phyloP scores from a whole-genome alignment of 495 filamentous ascomycete genomes.

The Daldinia loculata region DNA sequence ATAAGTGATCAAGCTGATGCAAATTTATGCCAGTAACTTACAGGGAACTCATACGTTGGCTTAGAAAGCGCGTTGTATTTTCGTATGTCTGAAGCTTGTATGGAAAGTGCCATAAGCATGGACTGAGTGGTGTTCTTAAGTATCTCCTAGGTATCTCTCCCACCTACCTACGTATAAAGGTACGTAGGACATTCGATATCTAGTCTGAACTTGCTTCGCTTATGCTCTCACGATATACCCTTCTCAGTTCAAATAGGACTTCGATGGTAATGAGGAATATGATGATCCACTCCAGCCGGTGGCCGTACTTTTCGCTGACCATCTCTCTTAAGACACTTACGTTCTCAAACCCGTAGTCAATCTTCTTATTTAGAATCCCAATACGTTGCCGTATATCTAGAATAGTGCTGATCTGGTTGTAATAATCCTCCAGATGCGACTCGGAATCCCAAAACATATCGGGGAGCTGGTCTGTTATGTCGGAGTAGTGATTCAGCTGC shows the following conservation, averaged over 20 bases:
- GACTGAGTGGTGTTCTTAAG: constrained; percentile 6
- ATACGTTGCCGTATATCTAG: constrained; percentile 94
- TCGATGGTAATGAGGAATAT: constrained; percentile 93
- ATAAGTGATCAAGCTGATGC: background rate
- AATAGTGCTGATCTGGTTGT: constrained; percentile 88
- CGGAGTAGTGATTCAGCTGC: constrained; percentile 95
- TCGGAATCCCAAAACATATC: constrained; percentile 97
- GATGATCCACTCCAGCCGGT: constrained; percentile 95
- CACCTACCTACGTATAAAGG: background rate
- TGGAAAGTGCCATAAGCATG: background rate
- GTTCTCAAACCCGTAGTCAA: constrained; percentile 97
- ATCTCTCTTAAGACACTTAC: constrained; percentile 87
- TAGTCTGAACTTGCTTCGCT: constrained; percentile 7
- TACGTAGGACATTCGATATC: background rate
- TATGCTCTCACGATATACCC: constrained; percentile 56
- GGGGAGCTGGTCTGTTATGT: constrained; percentile 92
- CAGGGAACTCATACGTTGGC: background rate
- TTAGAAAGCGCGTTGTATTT: background rate
- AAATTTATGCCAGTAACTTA: background rate
- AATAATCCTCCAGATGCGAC: constrained; percentile 89
- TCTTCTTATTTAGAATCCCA: constrained; percentile 91
- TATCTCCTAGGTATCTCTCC: no score
- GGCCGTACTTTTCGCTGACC: constrained; percentile 87
- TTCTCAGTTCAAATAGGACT: constrained; percentile 70
- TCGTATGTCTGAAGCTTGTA: background rate